phyloP scores from a whole-genome alignment of 1,284 basidiomycete species.

The Phaffia rhodozyma region DNA sequence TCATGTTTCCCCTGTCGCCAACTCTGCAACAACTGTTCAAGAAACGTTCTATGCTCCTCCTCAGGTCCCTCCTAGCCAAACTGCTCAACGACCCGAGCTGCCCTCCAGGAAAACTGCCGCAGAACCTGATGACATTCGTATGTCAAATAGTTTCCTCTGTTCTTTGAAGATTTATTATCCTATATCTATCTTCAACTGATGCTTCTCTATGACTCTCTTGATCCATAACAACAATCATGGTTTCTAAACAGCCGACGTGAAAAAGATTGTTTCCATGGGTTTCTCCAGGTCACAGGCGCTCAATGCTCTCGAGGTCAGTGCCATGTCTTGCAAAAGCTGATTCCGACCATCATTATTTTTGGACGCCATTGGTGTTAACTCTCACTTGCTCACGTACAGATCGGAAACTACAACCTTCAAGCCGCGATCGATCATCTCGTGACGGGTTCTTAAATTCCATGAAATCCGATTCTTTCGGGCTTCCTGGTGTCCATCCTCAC shows the following conservation, averaged over 20 bases:
- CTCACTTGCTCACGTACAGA: background rate
- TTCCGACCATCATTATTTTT: background rate
- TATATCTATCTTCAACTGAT: background rate
- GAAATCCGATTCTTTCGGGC: no score
- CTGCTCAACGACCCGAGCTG: background rate
- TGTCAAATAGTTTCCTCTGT: background rate
- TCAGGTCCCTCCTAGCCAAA: conserved; percentile 4
- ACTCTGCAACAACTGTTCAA: background rate
- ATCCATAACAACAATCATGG: no score
- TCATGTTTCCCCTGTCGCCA: background rate
- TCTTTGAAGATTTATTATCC: background rate
- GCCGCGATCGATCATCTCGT: conserved; percentile 18
- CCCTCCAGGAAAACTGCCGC: conserved; percentile 6
- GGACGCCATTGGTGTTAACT: background rate
- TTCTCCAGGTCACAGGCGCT: conserved; percentile 16
- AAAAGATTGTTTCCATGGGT: conserved; percentile 18
- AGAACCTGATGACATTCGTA: conserved; percentile 15
- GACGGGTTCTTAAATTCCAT: background rate
- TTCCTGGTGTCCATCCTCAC: background rate
- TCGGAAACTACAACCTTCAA: conserved; percentile 18
- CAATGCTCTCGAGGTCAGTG: conserved; percentile 16
- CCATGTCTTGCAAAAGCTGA: background rate
- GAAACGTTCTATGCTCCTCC: conserved; percentile 12
- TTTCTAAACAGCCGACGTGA: conserved; percentile 6
- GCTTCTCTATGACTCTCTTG: no score